Conservation (phyloP, 2,329 filamentous ascomycete species). For the Monilinia polystroma region DNA sequence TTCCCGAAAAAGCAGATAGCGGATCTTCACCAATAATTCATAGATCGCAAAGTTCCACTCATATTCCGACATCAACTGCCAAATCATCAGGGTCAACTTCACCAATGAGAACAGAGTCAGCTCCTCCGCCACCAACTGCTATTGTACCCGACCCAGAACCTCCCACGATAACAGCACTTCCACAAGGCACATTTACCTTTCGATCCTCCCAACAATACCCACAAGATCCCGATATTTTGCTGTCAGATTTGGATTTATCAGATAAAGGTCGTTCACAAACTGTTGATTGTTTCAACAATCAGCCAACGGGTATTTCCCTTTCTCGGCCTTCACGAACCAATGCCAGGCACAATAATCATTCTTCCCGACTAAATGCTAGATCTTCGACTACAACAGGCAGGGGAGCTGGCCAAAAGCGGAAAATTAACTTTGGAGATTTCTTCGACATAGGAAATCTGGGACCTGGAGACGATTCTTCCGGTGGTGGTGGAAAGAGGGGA, state of each 20-base stretch:
- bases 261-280: constrained; percentile 44
- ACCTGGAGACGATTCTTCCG: constrained; percentile 57
- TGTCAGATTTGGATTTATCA: constrained; percentile 60
- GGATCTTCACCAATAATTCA: constrained; percentile 59
- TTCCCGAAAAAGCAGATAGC: constrained; percentile 57
- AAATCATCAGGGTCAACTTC: constrained; percentile 33
- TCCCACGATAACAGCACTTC: constrained; percentile 47
- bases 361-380: constrained; percentile 31
- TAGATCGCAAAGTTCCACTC: constrained; percentile 48
- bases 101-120: constrained; percentile 40
- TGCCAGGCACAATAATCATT: constrained; percentile 36
- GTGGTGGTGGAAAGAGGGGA: constrained; percentile 41
- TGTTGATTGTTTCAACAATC: constrained; percentile 33
- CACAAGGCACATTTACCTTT: constrained; percentile 66
- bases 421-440: constrained; percentile 71
- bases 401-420: constrained; percentile 69
- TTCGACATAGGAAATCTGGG: constrained; percentile 68
- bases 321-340: constrained; percentile 35
- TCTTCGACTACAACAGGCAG: constrained; percentile 48
- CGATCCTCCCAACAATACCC: constrained; percentile 63
- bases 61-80: constrained; percentile 28
- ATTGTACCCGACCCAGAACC: constrained; percentile 25
- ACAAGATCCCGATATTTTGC: constrained; percentile 55
- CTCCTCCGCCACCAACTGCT: constrained; percentile 28
- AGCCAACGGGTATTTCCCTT: constrained; percentile 34